Evolutionary conservation across 129 eudicot species (phyloP), one percentile per base, ranked within the genome.

Genomic region (Saposhnikovia divaricata): DNA sequence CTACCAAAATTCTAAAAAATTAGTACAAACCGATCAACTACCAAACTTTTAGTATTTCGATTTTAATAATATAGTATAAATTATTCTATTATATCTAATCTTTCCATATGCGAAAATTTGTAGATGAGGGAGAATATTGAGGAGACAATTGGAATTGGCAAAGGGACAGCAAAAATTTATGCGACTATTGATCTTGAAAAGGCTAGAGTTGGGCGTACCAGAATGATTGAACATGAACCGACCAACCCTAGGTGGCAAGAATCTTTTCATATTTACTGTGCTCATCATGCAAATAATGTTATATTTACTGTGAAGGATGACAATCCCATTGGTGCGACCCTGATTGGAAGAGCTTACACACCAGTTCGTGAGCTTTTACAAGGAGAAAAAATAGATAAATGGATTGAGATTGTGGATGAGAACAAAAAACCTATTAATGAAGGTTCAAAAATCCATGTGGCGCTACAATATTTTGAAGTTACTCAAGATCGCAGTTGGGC

Each of bases 231-330:
- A 77, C 51, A 89, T 7, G 86, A 91, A 38, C 90, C 93, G 2
- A 80, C 80, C 80, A 87, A 87, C 84, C 97, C 97, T 4, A 87
- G 55, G 74, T 91, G 97, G 97, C 1, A 81, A 25, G 97, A 91
- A 68, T 91, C 97, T 21, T 91, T 91, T 83, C 97, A 91, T 85
- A 80, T 91, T 25, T 91, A 91, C 40, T 89, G 93, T 78, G 93
- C 85, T 40, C 97, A 91, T 75, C 46, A 42, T 28, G 93, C 97
- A 39, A 83, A 91, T 4, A 72, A 91, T 50, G 88, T 91, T 4
- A 45, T 91, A 34, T 91, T 91, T 80, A 89, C 93, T 0, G 80
- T 91, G 25, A 91, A 91, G 68, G 97, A 89, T 27, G 82, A 82
- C 40, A 87, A 89, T 74, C 91, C 97, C 6, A 86, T 91, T 39